Evolutionary conservation across 306 rosid genomes (phyloP).

Genomic region (Rosa chinensis): DNA sequence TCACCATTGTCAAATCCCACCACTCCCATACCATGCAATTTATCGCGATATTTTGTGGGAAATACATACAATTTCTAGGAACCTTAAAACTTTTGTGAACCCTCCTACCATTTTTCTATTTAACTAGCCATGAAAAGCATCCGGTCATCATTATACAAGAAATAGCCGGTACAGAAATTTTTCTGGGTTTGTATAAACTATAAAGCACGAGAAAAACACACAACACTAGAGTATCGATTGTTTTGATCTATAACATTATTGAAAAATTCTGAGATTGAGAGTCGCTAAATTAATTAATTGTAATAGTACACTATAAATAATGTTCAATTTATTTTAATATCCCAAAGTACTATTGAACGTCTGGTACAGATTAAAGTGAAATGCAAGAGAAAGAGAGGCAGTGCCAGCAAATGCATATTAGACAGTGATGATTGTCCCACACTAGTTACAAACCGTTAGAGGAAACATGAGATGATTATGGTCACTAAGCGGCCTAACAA

Average conservation of each 20-base stretch:
- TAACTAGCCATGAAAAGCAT: background rate
- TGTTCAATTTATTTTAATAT: background rate
- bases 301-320: no score
- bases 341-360: no score
- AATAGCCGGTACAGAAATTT: background rate
- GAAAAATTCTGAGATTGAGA: no score
- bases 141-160: background rate
- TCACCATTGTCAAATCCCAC: background rate
- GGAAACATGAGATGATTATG: constrained; percentile 38
- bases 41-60: constrained; percentile 35
- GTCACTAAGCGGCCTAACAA: constrained; percentile 19
- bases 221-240: background rate
- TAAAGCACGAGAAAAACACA: background rate
- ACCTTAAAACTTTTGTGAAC: background rate
- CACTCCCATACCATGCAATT: constrained; percentile 11
- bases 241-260: no score
- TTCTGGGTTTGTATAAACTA: background rate
- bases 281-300: no score
- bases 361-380: background rate
- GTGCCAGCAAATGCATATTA: background rate
- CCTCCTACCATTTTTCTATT: background rate
- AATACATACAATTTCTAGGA: background rate
- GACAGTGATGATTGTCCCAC: constrained; percentile 34
- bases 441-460: constrained; percentile 35
- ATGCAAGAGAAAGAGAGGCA: background rate